Conservation (phyloP, 179 eudicot species). For the Spinacia oleracea region DNA sequence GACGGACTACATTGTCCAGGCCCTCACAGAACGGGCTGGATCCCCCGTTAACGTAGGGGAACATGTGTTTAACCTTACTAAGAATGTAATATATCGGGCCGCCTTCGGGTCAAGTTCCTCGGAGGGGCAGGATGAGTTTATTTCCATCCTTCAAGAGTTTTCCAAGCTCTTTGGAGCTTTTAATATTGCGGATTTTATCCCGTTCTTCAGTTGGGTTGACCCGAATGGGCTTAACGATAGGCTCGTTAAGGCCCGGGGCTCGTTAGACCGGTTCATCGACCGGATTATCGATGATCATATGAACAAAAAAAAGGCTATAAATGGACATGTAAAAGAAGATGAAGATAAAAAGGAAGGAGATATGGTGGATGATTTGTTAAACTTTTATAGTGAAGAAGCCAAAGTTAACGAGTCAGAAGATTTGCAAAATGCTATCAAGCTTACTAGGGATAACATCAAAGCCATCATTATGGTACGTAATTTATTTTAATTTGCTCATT, state of each 20-base stretch:
- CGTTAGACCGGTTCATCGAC: constrained; percentile 77
- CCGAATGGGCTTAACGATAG: constrained; percentile 59
- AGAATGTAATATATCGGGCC: constrained; percentile 65
- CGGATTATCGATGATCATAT: constrained; percentile 75
- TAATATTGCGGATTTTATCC: constrained; percentile 71
- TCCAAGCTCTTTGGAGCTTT: constrained; percentile 84
- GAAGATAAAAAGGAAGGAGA: constrained; percentile 40
- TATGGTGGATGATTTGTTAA: constrained; percentile 87
- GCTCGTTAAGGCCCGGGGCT: constrained; percentile 56
- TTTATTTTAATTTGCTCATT: no score
- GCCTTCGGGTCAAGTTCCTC: constrained; percentile 75
- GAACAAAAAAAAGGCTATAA: constrained; percentile 31
- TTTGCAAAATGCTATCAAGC: constrained; percentile 59
- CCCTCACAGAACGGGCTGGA: constrained; percentile 36
- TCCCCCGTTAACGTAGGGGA: constrained; percentile 62
- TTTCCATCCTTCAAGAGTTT: constrained; percentile 65
- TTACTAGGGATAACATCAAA: constrained; percentile 81
- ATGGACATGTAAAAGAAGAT: constrained; percentile 3
- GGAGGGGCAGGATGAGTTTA: constrained; percentile 74
- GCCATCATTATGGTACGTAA: constrained; percentile 86
- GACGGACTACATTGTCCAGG: constrained; percentile 44
- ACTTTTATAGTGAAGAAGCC: constrained; percentile 59
- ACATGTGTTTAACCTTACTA: constrained; percentile 57
- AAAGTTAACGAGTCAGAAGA: constrained; percentile 65
- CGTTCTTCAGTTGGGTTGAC: constrained; percentile 57